Evolutionary conservation across 805 yeast genomes (phyloP), one percentile per base, ranked within the genome.

Genomic region (Jamesozyma gamospora): DNA sequence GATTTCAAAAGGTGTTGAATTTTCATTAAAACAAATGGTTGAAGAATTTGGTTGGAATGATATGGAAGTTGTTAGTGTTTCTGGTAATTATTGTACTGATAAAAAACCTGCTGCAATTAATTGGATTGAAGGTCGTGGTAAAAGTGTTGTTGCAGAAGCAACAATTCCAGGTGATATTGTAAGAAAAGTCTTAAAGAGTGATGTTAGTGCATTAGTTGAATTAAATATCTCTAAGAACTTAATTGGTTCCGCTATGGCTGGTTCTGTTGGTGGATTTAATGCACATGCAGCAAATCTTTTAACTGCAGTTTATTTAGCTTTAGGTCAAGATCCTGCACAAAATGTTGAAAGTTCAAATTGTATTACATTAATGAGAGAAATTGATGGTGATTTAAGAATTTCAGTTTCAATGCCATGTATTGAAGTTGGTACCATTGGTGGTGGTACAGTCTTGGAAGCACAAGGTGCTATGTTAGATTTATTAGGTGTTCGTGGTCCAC

Each of bases 251-350:
- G 97, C 97, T 6, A 83, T 92, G 92, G 97, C 99, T 19, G 99
- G 99, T 30, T 77, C 94, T 15, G 74, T 92, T 50, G 99, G 99
- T 59, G 99, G 99, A 1, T 88, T 84, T 67, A 92, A 92, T 58
- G 98, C 98, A 0, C 99, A 92, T 53, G 97, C 98, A 39, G 94
- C 98, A 35, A 92, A 92, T 62, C 66, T 92, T 50, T 90, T 92
- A 28, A 94, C 98, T 28, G 97, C 98, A 10, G 80, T 92, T 19
- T 92, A 66, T 61, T 67, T 92, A 48, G 99, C 99, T 4, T 76
- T 95, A 43, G 99, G 99, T 42, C 99, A 92, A 69, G 99, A 92
- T 65, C 98, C 99, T n/a, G 98, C 98, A 1, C 98, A 92, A 67
- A 92, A 92, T 57, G 96, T 92, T 39, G 99, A 90, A 67, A 80